Conservation (phyloP, 192 early-diverging fungal species). For the Linnemannia schmuckeri region DNA sequence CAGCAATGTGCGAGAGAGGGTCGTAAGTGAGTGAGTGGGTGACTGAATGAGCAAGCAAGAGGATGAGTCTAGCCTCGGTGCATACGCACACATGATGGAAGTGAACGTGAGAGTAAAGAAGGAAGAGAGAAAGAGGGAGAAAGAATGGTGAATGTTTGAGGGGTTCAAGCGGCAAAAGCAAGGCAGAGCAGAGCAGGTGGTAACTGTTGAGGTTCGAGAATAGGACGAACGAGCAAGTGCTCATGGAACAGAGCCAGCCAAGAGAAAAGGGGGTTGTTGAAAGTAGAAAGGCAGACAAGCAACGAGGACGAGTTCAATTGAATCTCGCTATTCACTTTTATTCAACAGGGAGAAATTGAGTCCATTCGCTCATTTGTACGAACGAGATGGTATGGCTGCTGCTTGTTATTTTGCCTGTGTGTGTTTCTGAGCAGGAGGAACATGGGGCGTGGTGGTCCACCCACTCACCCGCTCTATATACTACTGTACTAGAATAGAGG, state of each 20-base stretch:
- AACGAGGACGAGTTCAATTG: background rate
- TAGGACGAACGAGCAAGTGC: background rate
- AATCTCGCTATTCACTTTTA: background rate
- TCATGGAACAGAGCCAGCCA: background rate
- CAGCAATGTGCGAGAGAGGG: background rate
- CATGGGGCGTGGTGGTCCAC: background rate
- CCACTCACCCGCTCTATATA: too few species aligned
- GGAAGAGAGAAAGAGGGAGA: background rate
- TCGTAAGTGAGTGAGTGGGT: background rate
- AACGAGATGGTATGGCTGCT: too few species aligned
- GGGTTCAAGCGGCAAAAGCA: background rate
- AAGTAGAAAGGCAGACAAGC: background rate
- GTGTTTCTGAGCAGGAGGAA: conserved; percentile 10
- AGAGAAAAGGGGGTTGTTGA: background rate
- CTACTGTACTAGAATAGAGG: too few species aligned
- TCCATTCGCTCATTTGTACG: background rate
- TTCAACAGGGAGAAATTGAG: background rate
- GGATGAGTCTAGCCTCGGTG: background rate
- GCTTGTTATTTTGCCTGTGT: background rate
- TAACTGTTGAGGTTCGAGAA: background rate
- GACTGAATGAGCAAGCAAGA: background rate
- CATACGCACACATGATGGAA: background rate
- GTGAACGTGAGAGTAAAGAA: too few species aligned
- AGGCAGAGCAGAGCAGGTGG: background rate
- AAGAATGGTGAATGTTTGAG: background rate